These are phyloP conservation scores for Trypanosoma rangeli DNA, from an alignment of 208 protist genomes.

Conservation along the genomic window DNA sequence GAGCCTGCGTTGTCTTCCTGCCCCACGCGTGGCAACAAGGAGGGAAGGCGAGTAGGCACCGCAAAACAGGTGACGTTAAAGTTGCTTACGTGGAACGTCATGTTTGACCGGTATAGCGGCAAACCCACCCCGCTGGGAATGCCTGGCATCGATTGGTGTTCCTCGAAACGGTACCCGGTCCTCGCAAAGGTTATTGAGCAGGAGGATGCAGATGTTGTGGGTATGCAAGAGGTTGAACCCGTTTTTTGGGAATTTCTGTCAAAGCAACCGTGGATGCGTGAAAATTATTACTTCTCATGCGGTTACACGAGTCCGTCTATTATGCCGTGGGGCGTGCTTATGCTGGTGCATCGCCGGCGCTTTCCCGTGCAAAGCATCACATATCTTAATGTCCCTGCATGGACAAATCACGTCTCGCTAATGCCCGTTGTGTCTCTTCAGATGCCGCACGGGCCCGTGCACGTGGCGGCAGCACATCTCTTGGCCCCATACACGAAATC, in stretches of 20 bases:
- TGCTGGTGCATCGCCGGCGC: slow-evolving; percentile 68
- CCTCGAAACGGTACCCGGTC: slow-evolving; percentile 83
- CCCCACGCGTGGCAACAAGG: not conserved
- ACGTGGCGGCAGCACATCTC: slow-evolving; percentile 67
- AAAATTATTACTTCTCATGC: slow-evolving; percentile 81
- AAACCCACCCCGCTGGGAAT: slow-evolving; percentile 89
- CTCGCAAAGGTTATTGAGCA: slow-evolving; percentile 65
- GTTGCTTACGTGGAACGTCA: slow-evolving; percentile 90
- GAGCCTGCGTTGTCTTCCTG: not conserved
- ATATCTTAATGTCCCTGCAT: slow-evolving; percentile 87
- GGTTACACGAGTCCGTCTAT: slow-evolving; percentile 48
- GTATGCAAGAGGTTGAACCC: slow-evolving; percentile 89
- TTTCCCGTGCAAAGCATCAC: slow-evolving; percentile 47
- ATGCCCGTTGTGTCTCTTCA: slow-evolving; percentile 74
- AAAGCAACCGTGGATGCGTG: slow-evolving; percentile 67
- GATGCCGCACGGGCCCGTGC: slow-evolving; percentile 35
- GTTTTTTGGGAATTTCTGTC: slow-evolving; percentile 73
- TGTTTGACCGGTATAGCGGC: slow-evolving; percentile 90
- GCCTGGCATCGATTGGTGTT: slow-evolving; percentile 92
- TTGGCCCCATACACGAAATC: slow-evolving; percentile 80
- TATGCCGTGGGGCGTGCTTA: slow-evolving; percentile 77
- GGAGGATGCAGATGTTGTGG: slow-evolving; percentile 87
- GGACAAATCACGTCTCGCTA: slow-evolving; percentile 79
- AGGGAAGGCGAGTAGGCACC: not conserved
- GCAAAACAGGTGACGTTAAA: slow-evolving; percentile 34